A percentile compares a stretch with the other conserved stretches of the same genome.
Evolutionary conservation across 1,284 basidiomycete species (phyloP).

Genomic region (Tremellales sp.): DNA sequence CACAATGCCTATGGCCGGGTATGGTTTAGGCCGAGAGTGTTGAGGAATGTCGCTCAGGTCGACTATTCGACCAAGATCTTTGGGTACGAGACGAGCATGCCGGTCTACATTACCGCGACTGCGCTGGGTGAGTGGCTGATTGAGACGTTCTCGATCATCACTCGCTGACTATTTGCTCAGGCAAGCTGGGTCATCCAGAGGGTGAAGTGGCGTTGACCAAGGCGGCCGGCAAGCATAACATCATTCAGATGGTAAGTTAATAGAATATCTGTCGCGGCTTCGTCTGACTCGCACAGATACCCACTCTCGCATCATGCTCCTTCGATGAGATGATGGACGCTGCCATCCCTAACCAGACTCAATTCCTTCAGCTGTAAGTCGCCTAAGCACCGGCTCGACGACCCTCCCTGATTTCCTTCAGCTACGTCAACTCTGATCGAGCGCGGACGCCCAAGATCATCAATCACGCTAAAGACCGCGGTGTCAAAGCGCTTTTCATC

Average conservation of each 20-base stretch:
- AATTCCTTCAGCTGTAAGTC: conserved; percentile 70
- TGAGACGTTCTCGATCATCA: not conserved
- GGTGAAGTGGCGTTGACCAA: conserved; percentile 83
- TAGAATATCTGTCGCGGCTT: not conserved
- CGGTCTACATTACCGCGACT: conserved; percentile 63
- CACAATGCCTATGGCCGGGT: conserved; percentile 74
- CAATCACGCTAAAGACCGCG: conserved; percentile 74
- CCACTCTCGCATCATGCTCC: conserved; percentile 80
- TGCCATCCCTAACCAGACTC: conserved; percentile 65
- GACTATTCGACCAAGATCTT: conserved; percentile 79
- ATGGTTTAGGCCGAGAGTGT: conserved; percentile 87
- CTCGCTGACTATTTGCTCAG: conserved; percentile 57
- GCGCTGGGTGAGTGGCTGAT: conserved; percentile 23
- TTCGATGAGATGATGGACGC: conserved; percentile 87
- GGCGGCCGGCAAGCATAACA: conserved; percentile 69
- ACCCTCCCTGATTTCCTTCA: conserved; percentile 23
- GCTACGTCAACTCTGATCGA: conserved; percentile 81
- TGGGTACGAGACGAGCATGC: conserved; percentile 67
- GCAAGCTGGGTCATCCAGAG: conserved; percentile 90
- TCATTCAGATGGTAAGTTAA: conserved; percentile 78
- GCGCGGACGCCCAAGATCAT: conserved; percentile 76
- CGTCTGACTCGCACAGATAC: conserved; percentile 57
- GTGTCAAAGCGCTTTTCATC: conserved; percentile 79
- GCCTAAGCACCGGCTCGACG: not conserved
- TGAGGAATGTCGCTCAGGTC: conserved; percentile 72